Evolutionary conservation across 371 early-diverging fungal genomes (phyloP), one percentile per base, ranked within the genome.

Genomic region (Mucor saturninus): DNA sequence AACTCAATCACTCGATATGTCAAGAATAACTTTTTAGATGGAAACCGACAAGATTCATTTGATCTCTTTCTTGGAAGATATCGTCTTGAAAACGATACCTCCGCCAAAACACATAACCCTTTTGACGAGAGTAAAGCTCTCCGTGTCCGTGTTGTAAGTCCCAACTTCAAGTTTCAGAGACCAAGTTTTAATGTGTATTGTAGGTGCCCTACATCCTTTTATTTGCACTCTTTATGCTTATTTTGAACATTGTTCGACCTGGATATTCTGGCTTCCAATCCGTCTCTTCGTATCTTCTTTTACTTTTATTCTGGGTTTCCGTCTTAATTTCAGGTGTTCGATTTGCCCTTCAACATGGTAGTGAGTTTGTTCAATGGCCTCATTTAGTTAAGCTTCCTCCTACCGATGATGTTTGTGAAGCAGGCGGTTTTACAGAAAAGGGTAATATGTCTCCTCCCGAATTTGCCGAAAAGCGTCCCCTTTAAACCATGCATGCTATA

Each of bases 11-110:
- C 88, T 37, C 89, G 98, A 14, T 98, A 97, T 71, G 67, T 93
- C 54, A 92, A 91, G 59, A 96, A 96, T 71, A 98, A 97, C 85
- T 98, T 90, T 67, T 68, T 91, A 61, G 99, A 98, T 64, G 98
- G 98, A 32, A 63, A 72, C 13, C 86, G 97, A 31, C 98, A 98
- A 81, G 95, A 95, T 74, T 84, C 86, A 9, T 89, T 85, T 65
- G 95, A 96, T 66, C 67, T 96, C 32, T 80, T 95, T 55, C 72
- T 93, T 48, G 96, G 96, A 5, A 74, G 78, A 21, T 93, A 84
- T 68, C 67, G 69, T 14, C 86, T 91, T 30, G 52, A 11, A 56
- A 73, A 38, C 61, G 77, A 21, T 63, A 29, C 28, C 32, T 9
- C 53, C 40, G 42, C 42, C 35, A 14, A 13, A 30, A 28, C 54